Conservation (phyloP, 1,284 basidiomycete genomes). For the Trichosporon inkin region DNA sequence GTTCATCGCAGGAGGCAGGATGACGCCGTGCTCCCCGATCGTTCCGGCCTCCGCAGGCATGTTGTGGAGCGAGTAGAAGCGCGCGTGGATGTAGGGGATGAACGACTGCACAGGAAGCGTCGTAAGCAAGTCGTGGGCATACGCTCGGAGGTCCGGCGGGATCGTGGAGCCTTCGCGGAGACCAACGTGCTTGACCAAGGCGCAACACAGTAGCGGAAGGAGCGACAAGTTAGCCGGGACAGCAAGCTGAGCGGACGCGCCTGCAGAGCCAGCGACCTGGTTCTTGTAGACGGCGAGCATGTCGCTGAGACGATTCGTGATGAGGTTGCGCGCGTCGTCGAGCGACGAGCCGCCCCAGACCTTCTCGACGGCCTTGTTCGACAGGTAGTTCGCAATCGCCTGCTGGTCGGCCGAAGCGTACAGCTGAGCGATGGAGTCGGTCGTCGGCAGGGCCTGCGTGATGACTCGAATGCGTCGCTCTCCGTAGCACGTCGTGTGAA, state of each 20-base stretch:
- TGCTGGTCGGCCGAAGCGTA: conserved; percentile 94
- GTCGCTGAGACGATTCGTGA: conserved; percentile 85
- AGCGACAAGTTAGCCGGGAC: conserved; percentile 90
- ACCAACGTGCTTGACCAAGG: conserved; percentile 91
- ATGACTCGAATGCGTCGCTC: conserved; percentile 95
- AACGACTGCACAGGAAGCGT: conserved; percentile 86
- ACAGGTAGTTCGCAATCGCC: conserved; percentile 80
- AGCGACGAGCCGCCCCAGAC: conserved; percentile 70
- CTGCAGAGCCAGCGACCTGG: conserved; percentile 89
- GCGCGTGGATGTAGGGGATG: conserved; percentile 89
- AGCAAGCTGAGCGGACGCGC: conserved; percentile 89
- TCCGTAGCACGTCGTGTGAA: conserved; percentile 93
- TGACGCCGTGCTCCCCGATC: conserved; percentile 41
- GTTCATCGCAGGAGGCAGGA: conserved; percentile 62
- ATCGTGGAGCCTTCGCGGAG: conserved; percentile 93
- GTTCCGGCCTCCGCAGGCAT: conserved; percentile 60
- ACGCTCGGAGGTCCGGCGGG: conserved; percentile 90
- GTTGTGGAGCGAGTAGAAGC: conserved; percentile 93
- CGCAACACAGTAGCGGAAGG: conserved; percentile 83
- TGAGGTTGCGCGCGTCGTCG: conserved; percentile 88
- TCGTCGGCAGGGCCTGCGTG: conserved; percentile 88
- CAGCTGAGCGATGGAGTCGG: conserved; percentile 85
- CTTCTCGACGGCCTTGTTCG: conserved; percentile 96
- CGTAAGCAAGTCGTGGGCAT: conserved; percentile 87
- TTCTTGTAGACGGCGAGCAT: conserved; percentile 90